Evolutionary conservation across 2,329 filamentous ascomycete species (phyloP).

Genomic region (Setomelanomma holmii): DNA sequence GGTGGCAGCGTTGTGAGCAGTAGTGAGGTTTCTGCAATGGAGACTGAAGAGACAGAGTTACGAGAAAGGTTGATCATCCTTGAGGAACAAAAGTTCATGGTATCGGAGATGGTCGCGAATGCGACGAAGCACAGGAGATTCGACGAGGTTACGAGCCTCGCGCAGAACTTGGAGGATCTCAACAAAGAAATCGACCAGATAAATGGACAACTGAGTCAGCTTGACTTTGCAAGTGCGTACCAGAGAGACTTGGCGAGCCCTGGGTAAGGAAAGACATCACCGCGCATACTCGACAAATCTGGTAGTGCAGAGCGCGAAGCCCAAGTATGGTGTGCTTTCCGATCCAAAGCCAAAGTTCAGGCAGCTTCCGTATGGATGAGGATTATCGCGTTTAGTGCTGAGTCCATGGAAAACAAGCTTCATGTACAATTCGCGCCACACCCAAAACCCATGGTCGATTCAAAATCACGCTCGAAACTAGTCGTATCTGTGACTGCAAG

Average conservation of each 20-base stretch:
- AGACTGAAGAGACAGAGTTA: conserved; percentile 83
- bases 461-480: too few species aligned
- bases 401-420: too few species aligned
- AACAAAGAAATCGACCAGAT: conserved; percentile 76
- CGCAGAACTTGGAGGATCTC: conserved; percentile 81
- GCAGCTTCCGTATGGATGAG: too few species aligned
- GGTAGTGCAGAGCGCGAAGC: neutral
- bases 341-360: neutral
- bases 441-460: too few species aligned
- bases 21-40: conserved; percentile 69
- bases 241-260: conserved; percentile 35
- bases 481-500: too few species aligned
- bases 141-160: conserved; percentile 83
- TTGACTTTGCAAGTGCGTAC: conserved; percentile 68
- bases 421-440: too few species aligned
- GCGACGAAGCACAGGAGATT: conserved; percentile 80
- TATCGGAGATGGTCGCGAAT: conserved; percentile 81
- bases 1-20: conserved; percentile 63
- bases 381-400: too few species aligned
- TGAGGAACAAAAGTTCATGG: conserved; percentile 90
- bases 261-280: conserved; percentile 27
- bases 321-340: neutral
- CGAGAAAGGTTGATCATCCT: conserved; percentile 82
- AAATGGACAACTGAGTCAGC: conserved; percentile 67
- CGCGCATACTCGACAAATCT: neutral